These are phyloP conservation scores for Crepidotus sp. DNA, from an alignment of 1,284 basidiomycete genomes.

Conservation along the genomic window DNA sequence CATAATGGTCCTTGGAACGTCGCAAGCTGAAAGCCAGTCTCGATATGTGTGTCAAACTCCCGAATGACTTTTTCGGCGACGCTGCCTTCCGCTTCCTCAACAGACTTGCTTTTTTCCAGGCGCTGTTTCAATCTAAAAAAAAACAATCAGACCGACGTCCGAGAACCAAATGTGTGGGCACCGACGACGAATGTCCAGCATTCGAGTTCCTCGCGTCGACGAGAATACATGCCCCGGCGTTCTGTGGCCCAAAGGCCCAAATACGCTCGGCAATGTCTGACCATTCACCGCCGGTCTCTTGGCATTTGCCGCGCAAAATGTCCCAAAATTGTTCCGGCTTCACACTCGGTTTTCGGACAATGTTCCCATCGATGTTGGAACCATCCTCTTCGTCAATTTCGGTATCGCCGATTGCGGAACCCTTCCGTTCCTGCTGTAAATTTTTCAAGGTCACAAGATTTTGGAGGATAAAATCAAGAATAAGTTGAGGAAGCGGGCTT, in stretches of 20 bases:
- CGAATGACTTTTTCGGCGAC: conserved; percentile 25
- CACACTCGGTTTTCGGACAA: conserved; percentile 54
- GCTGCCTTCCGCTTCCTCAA: conserved; percentile 25
- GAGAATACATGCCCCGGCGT: conserved; percentile 81
- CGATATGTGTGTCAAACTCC: conserved; percentile 78
- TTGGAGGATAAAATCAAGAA: conserved; percentile 70
- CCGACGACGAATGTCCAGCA: conserved; percentile 44
- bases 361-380: conserved; percentile 39
- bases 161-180: conserved; percentile 13
- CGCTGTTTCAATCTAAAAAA: conserved; percentile 40
- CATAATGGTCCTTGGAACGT: conserved; percentile 92
- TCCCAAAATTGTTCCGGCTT: conserved; percentile 78
- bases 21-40: conserved; percentile 93
- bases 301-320: conserved; percentile 56
- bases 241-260: conserved; percentile 90
- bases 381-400: conserved; percentile 35
- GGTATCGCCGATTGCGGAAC: conserved; percentile 34
- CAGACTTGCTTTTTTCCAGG: conserved; percentile 28
- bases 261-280: conserved; percentile 60
- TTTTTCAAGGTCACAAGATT: conserved; percentile 56
- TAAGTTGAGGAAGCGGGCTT: conserved; percentile 60
- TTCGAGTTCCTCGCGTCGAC: conserved; percentile 57
- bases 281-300: conserved; percentile 78
- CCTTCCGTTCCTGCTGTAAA: conserved; percentile 39
- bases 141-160: conserved; percentile 11